These are phyloP conservation scores for Berberis vulgaris DNA, from an alignment of 164 flowering plant species.

Conservation along the genomic window DNA sequence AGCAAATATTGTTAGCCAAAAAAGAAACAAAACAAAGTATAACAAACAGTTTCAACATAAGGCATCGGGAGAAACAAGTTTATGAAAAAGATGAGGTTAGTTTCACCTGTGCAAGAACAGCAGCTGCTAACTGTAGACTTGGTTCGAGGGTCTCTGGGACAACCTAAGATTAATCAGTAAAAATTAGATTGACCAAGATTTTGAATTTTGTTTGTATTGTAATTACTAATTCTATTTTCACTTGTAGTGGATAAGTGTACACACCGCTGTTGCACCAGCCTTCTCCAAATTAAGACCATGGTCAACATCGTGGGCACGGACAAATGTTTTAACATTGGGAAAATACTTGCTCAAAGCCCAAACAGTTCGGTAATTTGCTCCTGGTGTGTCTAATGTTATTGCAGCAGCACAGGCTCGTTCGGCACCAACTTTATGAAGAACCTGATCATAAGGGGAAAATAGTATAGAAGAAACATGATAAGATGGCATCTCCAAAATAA, in stretches of 20 bases:
- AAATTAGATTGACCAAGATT: no score
- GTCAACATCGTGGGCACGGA: slow-evolving; percentile 99
- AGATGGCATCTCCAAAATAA: background rate
- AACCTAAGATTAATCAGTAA: slow-evolving; percentile 40
- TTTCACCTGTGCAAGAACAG: slow-evolving; percentile 96
- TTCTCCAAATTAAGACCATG: slow-evolving; percentile 98
- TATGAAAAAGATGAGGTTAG: background rate
- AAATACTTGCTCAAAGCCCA: slow-evolving; percentile 98
- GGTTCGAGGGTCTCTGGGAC: slow-evolving; percentile 99
- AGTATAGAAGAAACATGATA: background rate
- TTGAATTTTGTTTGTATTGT: no score
- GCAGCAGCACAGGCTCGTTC: slow-evolving; percentile 99
- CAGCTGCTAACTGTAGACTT: slow-evolving; percentile 96
- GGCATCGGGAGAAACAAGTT: background rate
- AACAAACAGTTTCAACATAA: background rate
- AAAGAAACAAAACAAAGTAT: no score
- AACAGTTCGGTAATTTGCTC: slow-evolving; percentile 98
- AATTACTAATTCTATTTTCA: background rate
- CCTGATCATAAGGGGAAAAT: slow-evolving; percentile 27
- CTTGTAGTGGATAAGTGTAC: background rate
- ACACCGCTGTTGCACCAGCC: slow-evolving; percentile 99
- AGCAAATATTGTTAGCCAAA: no score
- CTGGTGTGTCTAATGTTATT: slow-evolving; percentile 85
- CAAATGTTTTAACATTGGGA: slow-evolving; percentile 98
- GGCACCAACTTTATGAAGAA: slow-evolving; percentile 96